Evolutionary conservation across 441 rosid genomes (phyloP), one percentile per base, ranked within the genome.

Genomic region (Populus tomentosa): DNA sequence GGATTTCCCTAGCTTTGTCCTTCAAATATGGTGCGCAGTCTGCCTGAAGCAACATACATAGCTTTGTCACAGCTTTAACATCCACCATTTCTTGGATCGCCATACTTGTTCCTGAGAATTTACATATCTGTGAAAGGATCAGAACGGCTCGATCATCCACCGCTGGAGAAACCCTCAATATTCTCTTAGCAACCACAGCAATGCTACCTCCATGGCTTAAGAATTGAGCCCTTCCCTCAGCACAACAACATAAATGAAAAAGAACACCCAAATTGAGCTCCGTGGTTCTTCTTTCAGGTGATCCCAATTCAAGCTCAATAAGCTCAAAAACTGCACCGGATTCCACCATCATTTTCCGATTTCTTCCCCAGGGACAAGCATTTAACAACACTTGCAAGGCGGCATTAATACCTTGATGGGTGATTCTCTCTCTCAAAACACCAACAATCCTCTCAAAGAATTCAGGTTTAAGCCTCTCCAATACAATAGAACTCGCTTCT

Each of bases 201-300:
- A 94, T 21, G 40, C 91, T 87, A 0, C 84, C 90, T 33, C 76
- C 78, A 69, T 92, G 98, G 3, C 71, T 80, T 62, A 92, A 75
- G 66, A 94, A 87, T 82, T 90, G 75, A 0, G 90, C 92, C 70
- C 98, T 86, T 74, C 98, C 98, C 1, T 90, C 88, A 0, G 97
- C 89, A 21, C 89, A 85, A n/a, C 84, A 88, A 69, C 97, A 92
- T 16, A 94, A 71, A 50, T 90, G 86, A 76, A 80, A 85, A 40
- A 94, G 30, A 14, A 88, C 72, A 9, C 93, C 91, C 9, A 91
- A 61, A 23, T 81, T 82, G 7, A 88, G 84, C 81, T 94, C 92
- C 0, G 93, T 86, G 1, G 80, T 87, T 77, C 81, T 86, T 75
- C 74, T 94, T 30, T 83, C 89, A 0, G 83, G 76, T 0, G 62